Evolutionary conservation across 208 protist genomes (phyloP), one percentile per base, ranked within the genome.

Genomic region (Blastocrithidia nonstop): DNA sequence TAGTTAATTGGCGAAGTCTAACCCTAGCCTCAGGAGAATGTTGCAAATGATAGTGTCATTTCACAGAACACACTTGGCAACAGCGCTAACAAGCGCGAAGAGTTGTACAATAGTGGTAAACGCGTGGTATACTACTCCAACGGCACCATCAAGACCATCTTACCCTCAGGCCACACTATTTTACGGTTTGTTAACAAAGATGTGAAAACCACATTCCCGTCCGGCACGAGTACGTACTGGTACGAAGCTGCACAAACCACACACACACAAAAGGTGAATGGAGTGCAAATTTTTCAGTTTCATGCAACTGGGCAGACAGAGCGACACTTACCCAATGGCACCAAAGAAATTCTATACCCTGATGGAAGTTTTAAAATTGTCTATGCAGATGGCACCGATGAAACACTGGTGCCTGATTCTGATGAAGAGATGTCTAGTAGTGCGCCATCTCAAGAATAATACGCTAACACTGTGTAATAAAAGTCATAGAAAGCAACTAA

Each of bases 301-400:
- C 66, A 81, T 25, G 50, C 71, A 7, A 87, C 92, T 4, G 66
- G 69, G 13, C 92, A 96, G 55, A 72, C 74, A 21, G 92, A 96
- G 54, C 70, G 75, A 19, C 88, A 95, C 55, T 48, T 73, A 25
- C 66, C 87, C 5, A 71, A 90, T 41, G 86, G 88, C n/a, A 76
- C 59, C 9, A 96, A 95, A 62, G 81, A 93, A 38, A 94, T 96
- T 39, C 47, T 91, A n/a, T 96, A 95, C 51, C 83, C 86, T 0
- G 88, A 96, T 41, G 80, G 82, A 37, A 90, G 91, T 16, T 83
- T 79, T 54, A 96, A 94, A 54, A 46, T 85, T 3, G 75, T 94
- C 15, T 53, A 74, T 17, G 20, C 61, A 0, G 74, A 94, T 41
- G 86, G 85, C 20, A 58, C 42, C 11, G 87, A 95, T 15, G 85